Conservation (phyloP, 805 yeast species). For the Candida sonorensis region DNA sequence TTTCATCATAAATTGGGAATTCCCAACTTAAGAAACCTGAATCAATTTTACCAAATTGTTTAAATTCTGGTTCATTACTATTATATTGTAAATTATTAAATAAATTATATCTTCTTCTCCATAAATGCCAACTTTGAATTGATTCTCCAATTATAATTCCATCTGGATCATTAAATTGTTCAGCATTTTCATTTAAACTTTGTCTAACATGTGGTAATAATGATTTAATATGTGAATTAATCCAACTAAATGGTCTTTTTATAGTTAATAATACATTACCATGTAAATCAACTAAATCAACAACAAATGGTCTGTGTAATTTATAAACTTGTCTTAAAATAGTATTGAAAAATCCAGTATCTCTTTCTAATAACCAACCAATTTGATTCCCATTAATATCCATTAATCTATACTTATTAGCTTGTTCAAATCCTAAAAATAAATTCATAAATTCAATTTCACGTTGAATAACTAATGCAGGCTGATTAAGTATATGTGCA, state of each 20-base stretch:
- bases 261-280: constrained; percentile 61
- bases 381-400: constrained; percentile 66
- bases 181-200: too few relatives aligned
- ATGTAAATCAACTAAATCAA: constrained; percentile 60
- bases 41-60: constrained; percentile 84
- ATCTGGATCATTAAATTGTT: too few relatives aligned
- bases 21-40: constrained; percentile 82
- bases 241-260: constrained; percentile 76
- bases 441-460: constrained; percentile 85
- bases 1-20: constrained; percentile 64
- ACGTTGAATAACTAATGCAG: constrained; percentile 81
- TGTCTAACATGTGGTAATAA: constrained; percentile 52
- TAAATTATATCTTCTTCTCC: constrained; percentile 85
- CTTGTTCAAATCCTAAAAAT: constrained; percentile 86
- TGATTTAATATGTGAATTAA: constrained; percentile 82
- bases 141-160: constrained; percentile 69
- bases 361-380: constrained; percentile 81
- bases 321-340: constrained; percentile 79
- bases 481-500: constrained; percentile 60
- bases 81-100: constrained; percentile 37
- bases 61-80: constrained; percentile 35
- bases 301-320: constrained; percentile 79
- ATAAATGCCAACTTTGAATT: constrained; percentile 89
- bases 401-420: constrained; percentile 69
- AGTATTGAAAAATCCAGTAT: constrained; percentile 57